Base-by-base conservation (phyloP, 2,329 filamentous ascomycete species). In the Fusarium lyarnte region DNA sequence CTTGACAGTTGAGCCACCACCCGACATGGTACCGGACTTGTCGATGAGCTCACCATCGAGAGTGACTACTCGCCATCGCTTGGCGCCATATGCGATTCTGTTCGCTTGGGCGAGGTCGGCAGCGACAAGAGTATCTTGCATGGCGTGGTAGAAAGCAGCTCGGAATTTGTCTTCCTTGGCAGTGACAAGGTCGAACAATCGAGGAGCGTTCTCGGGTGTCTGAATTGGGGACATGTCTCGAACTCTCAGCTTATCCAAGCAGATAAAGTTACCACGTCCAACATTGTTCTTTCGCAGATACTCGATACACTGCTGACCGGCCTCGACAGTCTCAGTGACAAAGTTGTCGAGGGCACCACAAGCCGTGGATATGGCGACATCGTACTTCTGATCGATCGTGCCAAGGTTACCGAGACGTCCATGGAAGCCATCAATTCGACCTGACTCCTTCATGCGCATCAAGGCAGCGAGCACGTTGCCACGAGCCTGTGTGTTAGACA, bases 21-120 rank as follows among this genome's bases (percentile, higher is more conserved):
- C 96, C 65, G 94, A 97, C 96, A 99, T 98, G 39, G 96, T 98
- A 86, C 96, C 96, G 2, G 95, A 98, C 80, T 97, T 97, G 84
- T 99, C 96, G 74, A 99, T 98, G 58, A 99, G 88, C 81, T 98
- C 95, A 53, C 96, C 96, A 68, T 95, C 94, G 5, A 99, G 88
- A 0, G 96, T 99, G 43, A 99, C 96, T 6, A 99, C 96, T 73
- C 96, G 91, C 96, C 96, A 99, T 81, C 96, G 87, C 84, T 91
- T 93, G 49, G 93, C 93, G 45, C 96, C 95, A 78, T 98, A 99
- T 12, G 96, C 96, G 74, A 99, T 98, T 51, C 96, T 91, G 82
- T 98, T 98, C 4, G 96, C 97, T 81, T 99, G 96, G n/a, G 93
- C 91, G 19, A 99, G 88, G 78, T 99, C 94, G 58, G 91, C 92